phyloP scores from a whole-genome alignment of 2,329 filamentous ascomycete species.

The Ceratocystis cubensis region DNA sequence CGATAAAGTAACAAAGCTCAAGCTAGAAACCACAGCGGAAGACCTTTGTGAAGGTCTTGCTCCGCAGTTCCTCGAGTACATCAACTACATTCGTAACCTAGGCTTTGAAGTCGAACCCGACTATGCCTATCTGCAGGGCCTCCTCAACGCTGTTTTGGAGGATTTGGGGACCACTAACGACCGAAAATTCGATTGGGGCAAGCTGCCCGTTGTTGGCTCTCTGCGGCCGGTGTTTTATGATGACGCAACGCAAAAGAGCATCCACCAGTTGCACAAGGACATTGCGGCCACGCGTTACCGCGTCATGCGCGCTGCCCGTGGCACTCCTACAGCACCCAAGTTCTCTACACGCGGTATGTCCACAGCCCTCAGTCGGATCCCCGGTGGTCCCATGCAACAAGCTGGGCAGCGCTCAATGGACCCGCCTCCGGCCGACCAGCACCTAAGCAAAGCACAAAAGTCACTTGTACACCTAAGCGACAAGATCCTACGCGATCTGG shows the following conservation, averaged over 20 bases:
- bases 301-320: conserved; percentile 12
- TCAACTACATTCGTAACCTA: conserved; percentile 16
- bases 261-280: conserved; percentile 14
- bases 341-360: conserved; percentile 5
- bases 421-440: conserved; percentile 17
- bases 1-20: conserved; percentile 15
- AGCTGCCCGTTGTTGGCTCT: conserved; percentile 8
- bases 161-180: conserved; percentile 16
- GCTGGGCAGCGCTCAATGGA: neutral
- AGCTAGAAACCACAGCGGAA: conserved; percentile 15
- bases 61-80: conserved; percentile 17
- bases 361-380: neutral
- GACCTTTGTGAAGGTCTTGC: conserved; percentile 13
- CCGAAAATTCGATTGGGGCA: conserved; percentile 16
- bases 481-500: conserved; percentile 15
- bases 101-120: conserved; percentile 16
- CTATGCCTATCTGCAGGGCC: conserved; percentile 17
- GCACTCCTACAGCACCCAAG: conserved; percentile 1
- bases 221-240: conserved; percentile 17
- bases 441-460: conserved; percentile 18
- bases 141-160: conserved; percentile 11
- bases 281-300: conserved; percentile 14
- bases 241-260: conserved; percentile 1
- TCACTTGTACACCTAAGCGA: conserved; percentile 14
- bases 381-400: neutral